A percentile compares a stretch with the other conserved stretches of the same genome.
Conservation (phyloP, 2,329 filamentous ascomycete genomes). For the Calonectria naviculata region DNA sequence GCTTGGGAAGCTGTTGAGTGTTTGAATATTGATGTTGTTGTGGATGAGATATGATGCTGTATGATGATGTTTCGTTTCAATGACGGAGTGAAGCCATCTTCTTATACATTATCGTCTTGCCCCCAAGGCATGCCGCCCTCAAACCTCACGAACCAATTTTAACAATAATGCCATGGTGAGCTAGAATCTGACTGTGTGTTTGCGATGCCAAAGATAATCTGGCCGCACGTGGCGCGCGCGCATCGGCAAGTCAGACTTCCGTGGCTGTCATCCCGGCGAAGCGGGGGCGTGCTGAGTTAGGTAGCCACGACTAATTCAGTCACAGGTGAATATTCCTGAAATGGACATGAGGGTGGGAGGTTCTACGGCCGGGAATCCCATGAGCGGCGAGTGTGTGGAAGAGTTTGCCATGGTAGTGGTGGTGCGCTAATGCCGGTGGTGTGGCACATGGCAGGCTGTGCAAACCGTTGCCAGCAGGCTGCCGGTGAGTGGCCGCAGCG, state of each 20-base stretch:
- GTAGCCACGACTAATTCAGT: neutral
- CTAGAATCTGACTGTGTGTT: conserved; percentile 1
- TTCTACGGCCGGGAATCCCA: neutral
- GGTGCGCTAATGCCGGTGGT: neutral
- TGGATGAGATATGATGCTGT: conserved; percentile 15
- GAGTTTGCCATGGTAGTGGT: neutral
- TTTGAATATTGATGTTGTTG: no score
- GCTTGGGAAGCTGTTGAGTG: neutral
- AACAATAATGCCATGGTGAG: neutral
- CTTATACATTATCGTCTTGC: conserved; percentile 32
- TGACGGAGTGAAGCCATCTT: conserved; percentile 26
- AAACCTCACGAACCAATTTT: neutral
- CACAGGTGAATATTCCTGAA: neutral
- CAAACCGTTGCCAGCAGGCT: neutral
- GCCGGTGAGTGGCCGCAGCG: conserved; percentile 13
- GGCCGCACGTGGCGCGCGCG: neutral
- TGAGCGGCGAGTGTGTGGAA: neutral
- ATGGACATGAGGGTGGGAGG: neutral
- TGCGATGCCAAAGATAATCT: neutral
- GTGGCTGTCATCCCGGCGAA: conserved; percentile 6
- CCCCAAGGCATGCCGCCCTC: neutral
- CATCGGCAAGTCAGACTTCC: conserved; percentile 13
- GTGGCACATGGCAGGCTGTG: conserved; percentile 13
- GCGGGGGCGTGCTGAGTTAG: neutral
- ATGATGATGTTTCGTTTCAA: conserved; percentile 31